phyloP scores from a whole-genome alignment of 257 asterid species.

The Paulownia fortunei region DNA sequence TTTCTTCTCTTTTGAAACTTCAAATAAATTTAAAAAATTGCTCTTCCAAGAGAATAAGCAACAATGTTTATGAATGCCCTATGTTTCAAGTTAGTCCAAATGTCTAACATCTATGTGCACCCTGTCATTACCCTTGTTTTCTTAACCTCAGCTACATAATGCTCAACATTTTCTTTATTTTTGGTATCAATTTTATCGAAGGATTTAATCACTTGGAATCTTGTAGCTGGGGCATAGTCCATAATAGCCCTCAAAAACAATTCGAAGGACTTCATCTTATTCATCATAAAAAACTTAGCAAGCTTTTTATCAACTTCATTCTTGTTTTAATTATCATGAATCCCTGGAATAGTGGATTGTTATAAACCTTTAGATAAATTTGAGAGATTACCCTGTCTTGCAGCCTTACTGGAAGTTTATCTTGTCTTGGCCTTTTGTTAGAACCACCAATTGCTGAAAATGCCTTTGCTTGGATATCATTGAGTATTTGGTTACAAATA shows the following conservation, averaged over 20 bases:
- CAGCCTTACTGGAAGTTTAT: too few relatives aligned
- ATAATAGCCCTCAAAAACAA: neutral
- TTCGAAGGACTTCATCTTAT: neutral
- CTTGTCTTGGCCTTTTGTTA: too few relatives aligned
- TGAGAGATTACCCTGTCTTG: too few relatives aligned
- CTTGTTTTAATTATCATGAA: neutral
- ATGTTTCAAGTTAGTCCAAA: constrained; percentile 4
- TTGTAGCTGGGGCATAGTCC: too few relatives aligned
- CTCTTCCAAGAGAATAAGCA: neutral
- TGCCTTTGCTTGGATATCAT: neutral
- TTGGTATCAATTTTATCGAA: neutral
- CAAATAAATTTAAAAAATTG: neutral
- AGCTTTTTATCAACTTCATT: neutral
- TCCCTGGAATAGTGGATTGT: neutral
- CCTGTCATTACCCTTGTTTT: neutral
- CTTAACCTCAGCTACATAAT: neutral
- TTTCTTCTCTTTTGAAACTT: neutral
- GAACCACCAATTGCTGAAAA: neutral
- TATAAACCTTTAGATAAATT: too few relatives aligned
- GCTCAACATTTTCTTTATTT: neutral
- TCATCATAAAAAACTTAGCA: neutral
- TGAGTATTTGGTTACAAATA: neutral
- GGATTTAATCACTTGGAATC: neutral
- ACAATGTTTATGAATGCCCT: neutral
- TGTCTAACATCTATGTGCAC: neutral